Evolutionary conservation across 495 filamentous ascomycete species (phyloP).

Genomic region (Pseudoneurospora amorphoporcata): DNA sequence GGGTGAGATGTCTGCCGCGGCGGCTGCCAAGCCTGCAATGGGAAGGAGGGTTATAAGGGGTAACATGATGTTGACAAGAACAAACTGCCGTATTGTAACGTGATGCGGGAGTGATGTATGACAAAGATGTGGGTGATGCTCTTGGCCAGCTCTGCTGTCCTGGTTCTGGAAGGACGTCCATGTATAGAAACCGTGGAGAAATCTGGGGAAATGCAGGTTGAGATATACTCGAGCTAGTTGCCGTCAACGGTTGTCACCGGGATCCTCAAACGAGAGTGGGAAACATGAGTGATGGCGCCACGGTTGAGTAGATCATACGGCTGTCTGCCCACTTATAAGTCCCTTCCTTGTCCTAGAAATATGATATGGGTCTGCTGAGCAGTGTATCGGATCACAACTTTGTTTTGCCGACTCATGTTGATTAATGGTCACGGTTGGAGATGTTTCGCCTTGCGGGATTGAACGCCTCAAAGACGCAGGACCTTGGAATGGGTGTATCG

Average conservation of each 20-base stretch:
- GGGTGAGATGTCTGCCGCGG: slow-evolving; percentile 4
- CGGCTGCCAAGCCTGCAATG: slow-evolving; percentile 9
- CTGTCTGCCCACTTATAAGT: slow-evolving; percentile 17
- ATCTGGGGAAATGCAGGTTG: slow-evolving; percentile 20
- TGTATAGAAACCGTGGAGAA: slow-evolving; percentile 11
- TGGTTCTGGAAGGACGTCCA: background rate
- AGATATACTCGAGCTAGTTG: slow-evolving; percentile 17
- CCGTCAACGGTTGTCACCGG: slow-evolving; percentile 3
- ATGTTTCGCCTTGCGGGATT: background rate
- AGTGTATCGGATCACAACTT: slow-evolving; percentile 14
- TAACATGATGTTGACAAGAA: slow-evolving; percentile 3
- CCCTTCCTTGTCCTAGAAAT: background rate
- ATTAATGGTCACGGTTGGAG: slow-evolving; percentile 14
- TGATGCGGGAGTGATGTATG: slow-evolving; percentile 4
- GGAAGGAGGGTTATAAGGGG: slow-evolving; percentile 10
- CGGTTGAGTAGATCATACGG: slow-evolving; percentile 14
- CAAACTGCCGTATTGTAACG: slow-evolving; percentile 6
- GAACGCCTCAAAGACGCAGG: slow-evolving; percentile 4
- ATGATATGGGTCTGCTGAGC: slow-evolving; percentile 6
- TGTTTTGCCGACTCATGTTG: slow-evolving; percentile 18
- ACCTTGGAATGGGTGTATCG: background rate
- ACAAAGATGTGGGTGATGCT: background rate
- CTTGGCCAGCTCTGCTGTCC: slow-evolving; percentile 8
- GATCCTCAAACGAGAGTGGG: background rate
- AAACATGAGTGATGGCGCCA: slow-evolving; percentile 7